Conservation (phyloP, 108 stramenopile genomes). For the Mayamaea pseudoterrestris region DNA sequence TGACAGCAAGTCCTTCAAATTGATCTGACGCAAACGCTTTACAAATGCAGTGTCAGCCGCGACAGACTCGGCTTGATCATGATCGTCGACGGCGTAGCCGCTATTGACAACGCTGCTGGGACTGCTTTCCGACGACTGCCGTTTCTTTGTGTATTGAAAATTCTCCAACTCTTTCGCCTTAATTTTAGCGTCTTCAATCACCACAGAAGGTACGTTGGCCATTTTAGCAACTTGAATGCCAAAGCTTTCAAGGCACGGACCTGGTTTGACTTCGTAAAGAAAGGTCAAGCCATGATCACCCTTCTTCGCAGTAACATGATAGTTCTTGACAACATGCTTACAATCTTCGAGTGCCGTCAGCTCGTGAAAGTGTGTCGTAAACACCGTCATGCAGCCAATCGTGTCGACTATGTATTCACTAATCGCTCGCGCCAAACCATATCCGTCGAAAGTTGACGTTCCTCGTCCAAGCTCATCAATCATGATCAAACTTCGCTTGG, state of each 20-base stretch:
- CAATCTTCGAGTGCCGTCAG: conserved; percentile 66
- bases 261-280: conserved; percentile 77
- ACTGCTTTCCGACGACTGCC: too few relatives aligned
- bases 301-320: conserved; percentile 84
- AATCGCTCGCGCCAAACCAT: conserved; percentile 93
- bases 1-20: too few relatives aligned
- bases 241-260: conserved; percentile 90
- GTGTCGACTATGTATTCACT: conserved; percentile 75
- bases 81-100: too few relatives aligned
- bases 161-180: conserved; percentile 86
- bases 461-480: conserved; percentile 97
- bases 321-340: conserved; percentile 56
- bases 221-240: conserved; percentile 93
- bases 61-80: too few relatives aligned
- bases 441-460: conserved; percentile 98
- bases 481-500: conserved; percentile 85
- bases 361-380: conserved; percentile 99
- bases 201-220: conserved; percentile 77
- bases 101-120: too few relatives aligned
- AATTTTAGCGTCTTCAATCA: conserved; percentile 88
- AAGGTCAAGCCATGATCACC: conserved; percentile 61
- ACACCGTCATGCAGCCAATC: conserved; percentile 81
- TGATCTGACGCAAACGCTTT: too few relatives aligned
- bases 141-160: conserved; percentile 50
- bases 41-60: too few relatives aligned